A percentile compares a stretch with the other conserved stretches of the same genome.
Conservation (phyloP, 768 basidiomycete genomes). For the Suillus clintonianus region DNA sequence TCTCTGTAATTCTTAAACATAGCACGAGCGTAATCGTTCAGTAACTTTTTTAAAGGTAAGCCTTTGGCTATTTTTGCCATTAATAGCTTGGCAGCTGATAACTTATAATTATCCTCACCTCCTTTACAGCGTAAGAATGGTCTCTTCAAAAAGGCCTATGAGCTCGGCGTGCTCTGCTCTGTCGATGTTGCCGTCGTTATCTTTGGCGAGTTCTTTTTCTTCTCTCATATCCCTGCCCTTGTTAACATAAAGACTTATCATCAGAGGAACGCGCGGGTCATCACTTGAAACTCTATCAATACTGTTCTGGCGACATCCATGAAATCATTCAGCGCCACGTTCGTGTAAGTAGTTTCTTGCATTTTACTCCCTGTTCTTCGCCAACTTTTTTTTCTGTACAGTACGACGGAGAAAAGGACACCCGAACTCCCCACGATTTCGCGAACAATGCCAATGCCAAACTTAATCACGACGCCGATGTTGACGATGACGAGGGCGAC, state of each 20-base stretch:
- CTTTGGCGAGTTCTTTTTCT: slow-evolving; percentile 55
- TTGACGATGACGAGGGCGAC: slow-evolving; percentile 39
- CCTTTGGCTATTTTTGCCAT: slow-evolving; percentile 63
- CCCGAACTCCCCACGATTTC: slow-evolving; percentile 51
- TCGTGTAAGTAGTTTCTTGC: slow-evolving; percentile 37
- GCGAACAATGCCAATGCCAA: slow-evolving; percentile 33
- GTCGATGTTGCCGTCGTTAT: slow-evolving; percentile 89
- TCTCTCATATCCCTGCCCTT: background rate
- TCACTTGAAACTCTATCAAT: slow-evolving; percentile 80
- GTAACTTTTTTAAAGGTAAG: slow-evolving; percentile 89
- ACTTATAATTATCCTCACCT: slow-evolving; percentile 32
- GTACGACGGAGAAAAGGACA: slow-evolving; percentile 56
- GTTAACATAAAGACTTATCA: slow-evolving; percentile 36
- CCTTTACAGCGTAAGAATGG: slow-evolving; percentile 76
- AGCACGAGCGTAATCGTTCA: slow-evolving; percentile 91
- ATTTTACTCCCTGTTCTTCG: background rate
- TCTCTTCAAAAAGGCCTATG: slow-evolving; percentile 89
- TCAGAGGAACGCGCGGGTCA: slow-evolving; percentile 79
- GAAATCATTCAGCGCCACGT: slow-evolving; percentile 71
- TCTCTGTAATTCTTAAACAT: slow-evolving; percentile 45
- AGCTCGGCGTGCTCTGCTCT: slow-evolving; percentile 87
- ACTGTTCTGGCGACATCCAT: slow-evolving; percentile 71
- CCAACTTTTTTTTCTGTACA: slow-evolving; percentile 15
- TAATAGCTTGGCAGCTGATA: slow-evolving; percentile 36
- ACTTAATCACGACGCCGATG: slow-evolving; percentile 22